Evolutionary conservation across 345 rosid genomes (phyloP).

Genomic region (Citrus medica): DNA sequence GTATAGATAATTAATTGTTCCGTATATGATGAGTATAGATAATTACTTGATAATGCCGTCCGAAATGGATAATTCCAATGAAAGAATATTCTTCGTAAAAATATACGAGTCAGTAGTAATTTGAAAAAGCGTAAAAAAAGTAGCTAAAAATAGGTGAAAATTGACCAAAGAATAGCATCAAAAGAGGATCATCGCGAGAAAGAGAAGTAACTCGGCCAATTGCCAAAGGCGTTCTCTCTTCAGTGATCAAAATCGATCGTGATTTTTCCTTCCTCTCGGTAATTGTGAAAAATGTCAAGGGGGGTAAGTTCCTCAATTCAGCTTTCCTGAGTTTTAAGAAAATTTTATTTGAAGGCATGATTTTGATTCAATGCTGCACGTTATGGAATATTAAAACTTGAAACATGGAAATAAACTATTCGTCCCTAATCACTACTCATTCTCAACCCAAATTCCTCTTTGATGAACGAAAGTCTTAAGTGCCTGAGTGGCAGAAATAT

Average conservation of each 20-base stretch:
- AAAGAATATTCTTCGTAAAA: neutral
- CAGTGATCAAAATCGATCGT: neutral
- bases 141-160: neutral
- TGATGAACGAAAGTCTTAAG: neutral
- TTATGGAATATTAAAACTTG: neutral
- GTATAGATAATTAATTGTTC: too few relatives aligned
- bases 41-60: neutral
- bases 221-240: neutral
- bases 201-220: neutral
- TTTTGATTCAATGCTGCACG: neutral
- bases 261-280: neutral
- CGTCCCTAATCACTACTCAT: neutral
- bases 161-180: neutral
- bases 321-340: neutral
- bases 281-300: neutral
- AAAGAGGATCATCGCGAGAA: neutral
- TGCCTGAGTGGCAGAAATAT: neutral
- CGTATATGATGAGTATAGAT: too few relatives aligned
- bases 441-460: too few relatives aligned
- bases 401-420: neutral
- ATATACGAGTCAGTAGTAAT: too few relatives aligned
- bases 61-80: neutral
- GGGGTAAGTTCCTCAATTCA: neutral
- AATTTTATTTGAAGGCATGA: too few relatives aligned
- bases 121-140: neutral